Base-by-base conservation (phyloP, 164 flowering plant species). In the Magnolia changhungtana region DNA sequence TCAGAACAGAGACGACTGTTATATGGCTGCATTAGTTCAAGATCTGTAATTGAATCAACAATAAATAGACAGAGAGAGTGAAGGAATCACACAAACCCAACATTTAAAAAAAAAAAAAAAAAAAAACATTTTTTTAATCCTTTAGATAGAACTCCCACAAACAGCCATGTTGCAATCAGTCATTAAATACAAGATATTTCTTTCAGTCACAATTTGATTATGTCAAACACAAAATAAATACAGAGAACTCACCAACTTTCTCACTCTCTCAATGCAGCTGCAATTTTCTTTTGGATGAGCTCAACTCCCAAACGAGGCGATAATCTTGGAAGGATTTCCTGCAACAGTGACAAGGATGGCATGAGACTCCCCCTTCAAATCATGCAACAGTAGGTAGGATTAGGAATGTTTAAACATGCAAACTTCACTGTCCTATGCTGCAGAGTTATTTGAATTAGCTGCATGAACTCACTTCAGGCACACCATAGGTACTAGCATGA, bases 221-320 rank as follows among this genome's bases (percentile, higher is more conserved):
- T 21, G 37, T 23, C 4, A 16, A 65, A 24, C 49, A 14, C 50
- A 5, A 31, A 4, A 16, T 16, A 27, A 67, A 67, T 29, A 31
- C 50, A 31, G 50, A 24, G 4, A 67, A 19, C 71, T 67, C 18
- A 16, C 71, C 49, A 14, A 16, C 14, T n/a, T 11, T 85, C 61
- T 55, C 64, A 75, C 58, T 87, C 77, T 70, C 82, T 79, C 77
- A 91, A 80, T 70, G 93, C 94, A 51, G 94, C 89, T 23, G 92
- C 91, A 77, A 94, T 79, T 86, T 91, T 94, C 89, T 89, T 91
- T 52, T 91, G 97, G 29, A 94, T 74, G 63, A 88, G 86, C 86
- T 94, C 97, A 69, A 89, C 91, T 74, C 90, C 89, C 67, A 92
- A 83, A 45, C 98, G 94, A 71, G 98, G 98, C 63, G 97, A 92